Base-by-base conservation (phyloP, 345 rosid genomes). In the Linum tenue region DNA sequence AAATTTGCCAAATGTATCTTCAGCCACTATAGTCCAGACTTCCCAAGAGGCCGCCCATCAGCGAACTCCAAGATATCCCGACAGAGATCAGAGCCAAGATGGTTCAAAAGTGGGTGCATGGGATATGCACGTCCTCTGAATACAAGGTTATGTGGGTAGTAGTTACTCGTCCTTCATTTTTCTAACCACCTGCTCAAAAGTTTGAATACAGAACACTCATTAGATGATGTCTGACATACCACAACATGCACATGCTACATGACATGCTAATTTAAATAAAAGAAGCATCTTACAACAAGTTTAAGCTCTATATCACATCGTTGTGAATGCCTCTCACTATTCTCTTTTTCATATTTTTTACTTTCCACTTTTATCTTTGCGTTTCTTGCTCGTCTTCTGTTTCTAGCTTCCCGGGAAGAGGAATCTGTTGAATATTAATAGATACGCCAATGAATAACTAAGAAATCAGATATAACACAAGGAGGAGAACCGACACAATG, bases 51-150 rank as follows among this genome's bases (percentile, higher is more conserved):
- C 39, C 88, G 80, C 64, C 97, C 99, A 76, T 91, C 97, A 12
- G 92, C 87, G 77, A 89, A 95, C 77, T 95, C 99, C 73, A 95
- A 81, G 81, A 87, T 76, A 66, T 96, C 99, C 64, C 99, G 95
- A 67, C 99, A 95, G 17, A 91, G 72, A 83, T 91, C 97, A 74
- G 99, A 95, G 68, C 97, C 99, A 41, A 95, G 97, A 85, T 95
- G 99, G 71, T 95, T 91, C 69, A 95, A 82, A 77, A 91, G 73
- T 50, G 99, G 97, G 73, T 91, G 99, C 96, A 90, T 88, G 53
- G 99, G 97, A 69, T 94, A 94, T 37, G 97, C 97, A 76, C 99
- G 97, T 51, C 99, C 99, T 60, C 99, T 92, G 75, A 94, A 94
- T 80, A 90, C 97, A 73, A 94, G 79, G 65, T 87, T 94, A 80